Evolutionary conservation across 2,329 filamentous ascomycete genomes (phyloP), one percentile per base, ranked within the genome.

Genomic region (Phoma sp.): DNA sequence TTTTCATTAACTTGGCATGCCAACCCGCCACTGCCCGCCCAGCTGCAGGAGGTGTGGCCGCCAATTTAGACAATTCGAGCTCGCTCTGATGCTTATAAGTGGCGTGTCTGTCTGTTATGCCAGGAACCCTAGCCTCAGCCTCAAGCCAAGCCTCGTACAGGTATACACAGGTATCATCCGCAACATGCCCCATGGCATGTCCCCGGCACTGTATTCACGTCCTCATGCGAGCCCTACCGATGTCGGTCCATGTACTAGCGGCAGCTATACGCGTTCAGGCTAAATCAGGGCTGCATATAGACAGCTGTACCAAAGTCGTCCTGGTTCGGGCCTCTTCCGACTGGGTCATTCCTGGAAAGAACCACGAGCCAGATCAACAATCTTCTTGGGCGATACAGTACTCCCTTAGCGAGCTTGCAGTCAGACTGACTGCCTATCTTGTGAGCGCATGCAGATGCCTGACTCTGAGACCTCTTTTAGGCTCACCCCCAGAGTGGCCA

Each of bases 241-340:
- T 32, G 28, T 42, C 42, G 29, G 32, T 46, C 36, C 29, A 18
- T 26, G 17, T 14, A 21, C 29, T 20, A 10, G 17, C 40, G 29
- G 39, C 50, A 43, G 28, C 50, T 53, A 48, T 30, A 43, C 39
- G 38, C 15, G 5, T 45, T 39, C 17, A 20, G 38, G 12, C 17
- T 28, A 42, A 33, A 10, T 7, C 39, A 40, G 12, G 18, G 15
- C 23, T 33, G 14, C 10, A 15, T 29, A 12, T 17, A 15, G 37
- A 30, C 15, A 21, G 17, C 15, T 12, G 20, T 28, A 28, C 21
- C 30, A 20, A 30, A 15, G 28, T 17, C 23, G 29, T 40, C 25
- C 49, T 30, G 23, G 11, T 15, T 5, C 23, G 17, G 14, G 15
- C 28, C 12, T 26, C 10, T 21, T 30, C n/a, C 32, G 10, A 12